Evolutionary conservation across 192 early-diverging fungal species (phyloP).

Genomic region (Backusella morwellensis): DNA sequence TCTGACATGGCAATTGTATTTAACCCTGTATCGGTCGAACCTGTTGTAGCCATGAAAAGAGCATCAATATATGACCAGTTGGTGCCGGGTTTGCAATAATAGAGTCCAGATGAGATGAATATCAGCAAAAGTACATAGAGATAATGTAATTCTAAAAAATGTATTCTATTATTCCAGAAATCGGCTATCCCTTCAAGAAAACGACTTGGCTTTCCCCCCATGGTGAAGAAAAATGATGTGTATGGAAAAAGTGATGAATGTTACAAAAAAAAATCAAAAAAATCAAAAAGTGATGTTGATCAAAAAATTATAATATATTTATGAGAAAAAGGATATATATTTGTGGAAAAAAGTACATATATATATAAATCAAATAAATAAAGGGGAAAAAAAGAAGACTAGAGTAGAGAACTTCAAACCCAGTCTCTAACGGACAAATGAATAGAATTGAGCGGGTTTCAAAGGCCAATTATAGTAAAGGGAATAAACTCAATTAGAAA

Average conservation of each 20-base stretch:
- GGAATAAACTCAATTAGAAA: conserved; percentile 8
- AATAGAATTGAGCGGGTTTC: background rate
- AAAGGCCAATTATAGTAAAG: background rate
- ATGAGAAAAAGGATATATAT: background rate
- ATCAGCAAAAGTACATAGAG: conserved; percentile 14
- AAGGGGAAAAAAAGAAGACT: background rate
- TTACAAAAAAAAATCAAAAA: background rate
- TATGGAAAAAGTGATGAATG: background rate
- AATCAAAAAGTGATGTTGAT: background rate
- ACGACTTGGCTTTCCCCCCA: background rate
- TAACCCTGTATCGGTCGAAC: conserved; percentile 30
- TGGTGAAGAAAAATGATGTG: background rate
- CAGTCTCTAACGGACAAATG: background rate
- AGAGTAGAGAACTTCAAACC: background rate
- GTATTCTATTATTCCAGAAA: conserved; percentile 24
- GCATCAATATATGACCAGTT: conserved; percentile 30
- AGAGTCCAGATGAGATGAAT: conserved; percentile 28
- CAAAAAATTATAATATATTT: too few relatives aligned
- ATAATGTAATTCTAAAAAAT: conserved; percentile 35
- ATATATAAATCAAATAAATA: conserved; percentile 5
- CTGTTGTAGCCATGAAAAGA: conserved; percentile 28
- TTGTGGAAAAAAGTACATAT: background rate
- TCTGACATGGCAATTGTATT: conserved; percentile 29
- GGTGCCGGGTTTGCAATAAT: conserved; percentile 25
- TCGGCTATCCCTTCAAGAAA: background rate